Evolutionary conservation across 116 monocot species (phyloP), one percentile per base, ranked within the genome.

Genomic region (Cymodocea nodosa): DNA sequence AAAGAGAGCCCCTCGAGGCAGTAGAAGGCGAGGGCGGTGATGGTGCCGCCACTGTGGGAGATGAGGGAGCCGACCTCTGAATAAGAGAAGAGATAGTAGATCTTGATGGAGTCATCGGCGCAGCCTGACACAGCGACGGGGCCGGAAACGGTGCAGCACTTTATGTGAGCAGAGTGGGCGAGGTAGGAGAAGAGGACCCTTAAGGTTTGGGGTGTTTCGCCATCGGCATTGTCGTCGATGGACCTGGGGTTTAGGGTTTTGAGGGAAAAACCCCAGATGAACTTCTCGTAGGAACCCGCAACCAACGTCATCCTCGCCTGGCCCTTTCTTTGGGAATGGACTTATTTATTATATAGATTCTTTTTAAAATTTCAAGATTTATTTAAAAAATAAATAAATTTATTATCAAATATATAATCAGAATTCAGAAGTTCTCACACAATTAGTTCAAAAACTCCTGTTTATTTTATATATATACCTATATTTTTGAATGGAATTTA

Each of bases 201-300:
- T 56, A 87, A 70, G 68, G 78, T 39, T 75, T 39, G 51, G n/a
- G 65, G 15, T 16, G 30, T 4, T 4, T 34, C 25, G 3, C 17
- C 30, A 2, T 34, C 18, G 11, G 64, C 5, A 14, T 66, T 66
- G 30, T 60, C 73, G 23, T 1, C 20, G 53, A 0, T 20, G 44
- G 65, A 5, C 16, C 51, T 18, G 67, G 67, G 30, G 53, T 56
- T 73, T 73, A 75, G 72, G 80, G 73, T 78, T 75, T 83, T 80
- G 69, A 88, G 74, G 51, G 90, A 83, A 80, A 85, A 97, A 8
- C 97, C 91, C 95, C 95, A 97, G 52, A 97, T 82, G 72, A 85
- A 91, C 53, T 75, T 77, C 81, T 97, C 97, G 80, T 97, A 97
- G 5, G 97, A 97, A 9, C 97, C 97, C 19, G 97, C 97, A 25